Percentiles rank a stretch among this genome's conserved stretches.
These are phyloP conservation scores for Cystobasidium pallidum DNA, from an alignment of 1,284 basidiomycete species.

Conservation along the genomic window DNA sequence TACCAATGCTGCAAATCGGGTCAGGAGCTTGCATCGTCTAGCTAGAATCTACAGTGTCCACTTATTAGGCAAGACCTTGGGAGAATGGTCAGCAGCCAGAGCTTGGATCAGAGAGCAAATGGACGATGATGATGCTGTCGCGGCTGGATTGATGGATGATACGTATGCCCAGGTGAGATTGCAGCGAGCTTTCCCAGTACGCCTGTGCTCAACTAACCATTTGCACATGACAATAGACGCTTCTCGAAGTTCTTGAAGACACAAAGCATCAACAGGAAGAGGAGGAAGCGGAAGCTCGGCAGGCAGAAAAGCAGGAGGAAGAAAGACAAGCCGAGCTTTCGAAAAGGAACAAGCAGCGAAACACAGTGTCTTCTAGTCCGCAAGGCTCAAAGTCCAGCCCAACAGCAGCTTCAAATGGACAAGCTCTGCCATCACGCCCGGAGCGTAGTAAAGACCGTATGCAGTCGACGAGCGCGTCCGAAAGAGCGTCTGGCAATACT, in stretches of 20 bases:
- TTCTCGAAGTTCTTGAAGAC: conserved; percentile 11
- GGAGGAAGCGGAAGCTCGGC: conserved; percentile 9
- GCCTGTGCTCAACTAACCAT: neutral
- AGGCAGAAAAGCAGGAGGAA: conserved; percentile 13
- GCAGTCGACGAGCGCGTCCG: neutral
- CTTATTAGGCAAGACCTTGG: conserved; percentile 26
- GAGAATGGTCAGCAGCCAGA: conserved; percentile 35
- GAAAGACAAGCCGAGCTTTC: conserved; percentile 21
- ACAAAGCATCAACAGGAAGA: conserved; percentile 19
- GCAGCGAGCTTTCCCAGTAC: neutral
- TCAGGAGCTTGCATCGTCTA: conserved; percentile 20
- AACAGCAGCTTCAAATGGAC: neutral
- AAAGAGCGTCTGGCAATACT: neutral
- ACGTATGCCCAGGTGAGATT: conserved; percentile 26
- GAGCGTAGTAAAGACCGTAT: neutral
- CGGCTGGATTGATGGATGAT: conserved; percentile 7
- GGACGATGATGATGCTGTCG: conserved; percentile 22
- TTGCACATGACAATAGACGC: neutral
- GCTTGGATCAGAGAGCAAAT: conserved; percentile 23
- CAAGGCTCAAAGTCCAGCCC: neutral
- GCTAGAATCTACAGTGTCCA: conserved; percentile 33
- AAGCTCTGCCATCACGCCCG: neutral
- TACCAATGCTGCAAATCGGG: neutral
- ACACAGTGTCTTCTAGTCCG: neutral
- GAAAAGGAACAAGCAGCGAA: conserved; percentile 7